Percentiles rank a stretch among this genome's conserved stretches.
Evolutionary conservation across 257 asterid species (phyloP).

Genomic region (Nemophila menziesii): DNA sequence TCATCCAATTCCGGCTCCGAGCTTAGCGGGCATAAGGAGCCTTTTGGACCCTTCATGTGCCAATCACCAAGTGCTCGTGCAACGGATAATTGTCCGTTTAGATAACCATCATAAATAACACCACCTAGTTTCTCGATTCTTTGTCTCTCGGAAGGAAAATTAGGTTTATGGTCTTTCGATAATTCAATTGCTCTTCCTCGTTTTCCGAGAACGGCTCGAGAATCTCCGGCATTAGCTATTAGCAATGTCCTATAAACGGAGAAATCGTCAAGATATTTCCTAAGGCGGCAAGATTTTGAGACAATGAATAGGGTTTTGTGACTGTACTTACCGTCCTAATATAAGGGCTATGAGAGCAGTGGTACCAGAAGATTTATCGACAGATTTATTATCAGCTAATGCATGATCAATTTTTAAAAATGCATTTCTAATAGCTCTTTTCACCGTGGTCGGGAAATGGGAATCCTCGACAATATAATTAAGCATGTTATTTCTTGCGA

Average conservation of each 20-base stretch:
- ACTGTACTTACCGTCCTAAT: constrained; percentile 47
- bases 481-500: constrained; percentile 57
- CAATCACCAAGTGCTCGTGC: constrained; percentile 87
- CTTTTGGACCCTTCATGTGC: constrained; percentile 88
- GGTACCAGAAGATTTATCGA: constrained; percentile 66
- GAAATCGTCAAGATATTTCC: neutral
- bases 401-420: constrained; percentile 66
- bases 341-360: constrained; percentile 65
- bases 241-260: constrained; percentile 40
- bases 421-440: constrained; percentile 65
- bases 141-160: constrained; percentile 50
- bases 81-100: constrained; percentile 81
- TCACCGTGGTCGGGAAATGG: constrained; percentile 47
- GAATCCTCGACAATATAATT: constrained; percentile 54
- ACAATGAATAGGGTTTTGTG: neutral
- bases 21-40: constrained; percentile 48
- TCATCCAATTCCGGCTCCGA: constrained; percentile 75
- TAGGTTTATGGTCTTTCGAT: constrained; percentile 80
- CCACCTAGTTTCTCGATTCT: constrained; percentile 77
- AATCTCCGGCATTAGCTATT: constrained; percentile 81
- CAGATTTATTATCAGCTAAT: constrained; percentile 50
- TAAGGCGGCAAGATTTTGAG: neutral
- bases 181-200: constrained; percentile 72
- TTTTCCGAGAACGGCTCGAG: constrained; percentile 78
- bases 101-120: constrained; percentile 70